Evolutionary conservation across 78 protist genomes (phyloP).

Genomic region (slime mould (Dictyostelium discoideum)): DNA sequence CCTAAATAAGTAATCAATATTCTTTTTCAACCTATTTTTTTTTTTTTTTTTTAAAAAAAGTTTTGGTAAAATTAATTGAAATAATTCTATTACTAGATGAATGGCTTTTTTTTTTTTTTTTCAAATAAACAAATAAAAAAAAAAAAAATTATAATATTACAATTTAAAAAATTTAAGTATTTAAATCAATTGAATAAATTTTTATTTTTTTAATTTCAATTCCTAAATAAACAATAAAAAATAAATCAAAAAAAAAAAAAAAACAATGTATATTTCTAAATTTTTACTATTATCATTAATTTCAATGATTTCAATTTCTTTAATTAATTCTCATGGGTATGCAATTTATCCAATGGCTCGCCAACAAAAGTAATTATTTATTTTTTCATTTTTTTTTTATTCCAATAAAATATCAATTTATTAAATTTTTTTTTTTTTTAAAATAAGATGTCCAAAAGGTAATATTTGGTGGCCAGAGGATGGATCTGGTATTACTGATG

Average conservation of each 20-base stretch:
- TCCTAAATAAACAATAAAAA: neutral
- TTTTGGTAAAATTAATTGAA: too few relatives aligned
- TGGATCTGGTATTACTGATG: neutral
- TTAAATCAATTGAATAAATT: neutral
- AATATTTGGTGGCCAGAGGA: constrained; percentile 27
- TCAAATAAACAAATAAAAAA: too few relatives aligned
- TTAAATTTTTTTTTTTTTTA: neutral
- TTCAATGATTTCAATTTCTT: neutral
- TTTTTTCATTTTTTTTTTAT: neutral
- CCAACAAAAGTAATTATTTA: constrained; percentile 9
- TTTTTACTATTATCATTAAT: neutral
- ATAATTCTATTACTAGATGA: too few relatives aligned
- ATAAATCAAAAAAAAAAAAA: neutral
- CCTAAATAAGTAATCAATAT: too few relatives aligned
- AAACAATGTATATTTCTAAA: neutral
- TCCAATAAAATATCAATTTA: too few relatives aligned
- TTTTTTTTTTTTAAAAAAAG: too few relatives aligned
- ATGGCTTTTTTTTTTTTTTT: too few relatives aligned
- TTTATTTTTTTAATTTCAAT: neutral
- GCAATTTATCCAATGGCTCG: constrained; percentile 16
- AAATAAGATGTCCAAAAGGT: neutral
- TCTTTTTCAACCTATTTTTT: too few relatives aligned
- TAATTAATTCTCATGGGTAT: constrained; percentile 47
- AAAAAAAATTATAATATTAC: too few relatives aligned
- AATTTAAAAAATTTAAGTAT: neutral